These are phyloP conservation scores for Lonicera japonica DNA, from an alignment of 129 eudicot species.

Conservation along the genomic window DNA sequence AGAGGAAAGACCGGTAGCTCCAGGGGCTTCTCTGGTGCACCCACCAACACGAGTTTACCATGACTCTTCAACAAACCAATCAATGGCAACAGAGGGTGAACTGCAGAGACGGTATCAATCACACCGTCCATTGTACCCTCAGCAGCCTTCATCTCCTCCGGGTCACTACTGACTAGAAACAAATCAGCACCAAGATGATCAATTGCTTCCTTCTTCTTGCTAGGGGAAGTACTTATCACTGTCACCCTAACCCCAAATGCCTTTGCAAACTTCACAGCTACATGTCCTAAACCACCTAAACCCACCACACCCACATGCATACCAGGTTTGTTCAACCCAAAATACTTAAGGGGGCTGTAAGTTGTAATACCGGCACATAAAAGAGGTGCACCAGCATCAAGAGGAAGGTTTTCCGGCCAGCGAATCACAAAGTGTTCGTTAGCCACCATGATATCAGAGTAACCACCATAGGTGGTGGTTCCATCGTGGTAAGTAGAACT, in stretches of 20 bases:
- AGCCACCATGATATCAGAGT: conserved; percentile 17
- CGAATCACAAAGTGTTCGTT: conserved; percentile 16
- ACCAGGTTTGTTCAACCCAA: conserved; percentile 14
- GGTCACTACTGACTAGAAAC: conserved; percentile 5
- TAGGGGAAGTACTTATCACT: conserved; percentile 20
- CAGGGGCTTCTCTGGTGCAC: conserved; percentile 12
- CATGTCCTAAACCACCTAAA: conserved; percentile 22
- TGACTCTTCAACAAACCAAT: conserved; percentile 14
- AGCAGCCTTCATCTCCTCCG: conserved; percentile 5
- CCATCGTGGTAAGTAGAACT: conserved; percentile 13
- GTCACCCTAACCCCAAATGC: conserved; percentile 24
- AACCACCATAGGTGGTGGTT: conserved; percentile 21
- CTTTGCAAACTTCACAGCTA: conserved; percentile 24
- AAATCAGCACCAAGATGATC: conserved; percentile 20
- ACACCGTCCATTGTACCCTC: conserved; percentile 16
- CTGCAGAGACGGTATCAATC: conserved; percentile 19
- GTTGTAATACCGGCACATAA: conserved; percentile 19
- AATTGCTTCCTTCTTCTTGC: conserved; percentile 16
- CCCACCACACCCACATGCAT: conserved; percentile 25
- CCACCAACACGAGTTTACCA: conserved; percentile 16
- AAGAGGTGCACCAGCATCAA: conserved; percentile 23
- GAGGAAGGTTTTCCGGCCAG: conserved; percentile 22
- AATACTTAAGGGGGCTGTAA: conserved; percentile 22
- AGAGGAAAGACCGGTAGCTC: conserved; percentile 15
- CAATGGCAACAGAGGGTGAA: conserved; percentile 17